phyloP scores from a whole-genome alignment of 176 grass and related monocot genomes.

The Puccinellia tenuiflora region DNA sequence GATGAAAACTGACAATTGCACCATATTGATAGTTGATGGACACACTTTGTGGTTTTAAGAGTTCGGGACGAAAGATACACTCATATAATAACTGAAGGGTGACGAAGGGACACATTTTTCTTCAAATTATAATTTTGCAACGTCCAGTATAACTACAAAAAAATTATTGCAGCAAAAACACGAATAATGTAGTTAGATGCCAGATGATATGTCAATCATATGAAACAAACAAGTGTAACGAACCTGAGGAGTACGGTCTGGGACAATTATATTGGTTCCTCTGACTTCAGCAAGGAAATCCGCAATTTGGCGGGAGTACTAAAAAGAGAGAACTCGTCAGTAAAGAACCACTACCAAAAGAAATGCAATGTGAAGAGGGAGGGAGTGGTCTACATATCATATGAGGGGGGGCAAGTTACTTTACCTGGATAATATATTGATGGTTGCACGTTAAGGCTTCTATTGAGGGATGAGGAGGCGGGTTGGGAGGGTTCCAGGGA shows the following conservation, averaged over 20 bases:
- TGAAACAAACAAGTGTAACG: neutral
- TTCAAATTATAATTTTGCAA: neutral
- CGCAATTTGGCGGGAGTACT: neutral
- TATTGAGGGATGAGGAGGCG: neutral
- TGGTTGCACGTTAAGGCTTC: neutral
- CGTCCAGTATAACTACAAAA: neutral
- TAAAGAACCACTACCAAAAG: neutral
- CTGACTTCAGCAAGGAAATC: neutral
- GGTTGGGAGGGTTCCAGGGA: slow-evolving; percentile 14
- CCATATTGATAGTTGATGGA: neutral
- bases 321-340: neutral
- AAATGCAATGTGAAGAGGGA: neutral
- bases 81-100: neutral
- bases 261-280: neutral
- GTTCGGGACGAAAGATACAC: neutral
- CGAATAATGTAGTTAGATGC: too few species aligned
- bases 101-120: neutral
- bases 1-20: neutral
- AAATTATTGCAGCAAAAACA: neutral
- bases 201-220: neutral
- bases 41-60: neutral
- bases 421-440: neutral
- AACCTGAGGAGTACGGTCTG: slow-evolving; percentile 23
- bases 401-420: neutral
- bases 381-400: neutral